These are phyloP conservation scores for Boechera divaricarpa DNA, from an alignment of 345 rosid species.

Conservation along the genomic window DNA sequence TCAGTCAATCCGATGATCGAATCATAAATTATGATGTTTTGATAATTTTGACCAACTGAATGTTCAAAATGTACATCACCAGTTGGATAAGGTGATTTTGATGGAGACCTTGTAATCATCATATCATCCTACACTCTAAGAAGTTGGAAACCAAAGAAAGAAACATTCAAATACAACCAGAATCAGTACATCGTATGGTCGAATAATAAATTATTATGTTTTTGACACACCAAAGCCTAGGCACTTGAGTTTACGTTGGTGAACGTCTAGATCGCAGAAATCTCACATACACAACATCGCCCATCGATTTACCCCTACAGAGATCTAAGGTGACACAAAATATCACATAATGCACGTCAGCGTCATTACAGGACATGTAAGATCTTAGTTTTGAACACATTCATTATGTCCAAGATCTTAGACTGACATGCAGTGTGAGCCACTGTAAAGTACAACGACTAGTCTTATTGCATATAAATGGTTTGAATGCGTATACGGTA, in stretches of 20 bases:
- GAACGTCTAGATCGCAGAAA: not conserved
- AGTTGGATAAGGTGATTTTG: not conserved
- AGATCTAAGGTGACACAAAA: not conserved
- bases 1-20: not conserved
- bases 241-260: not conserved
- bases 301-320: not conserved
- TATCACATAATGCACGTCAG: not conserved
- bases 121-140: not conserved
- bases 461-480: not conserved
- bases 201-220: slow-evolving; percentile 4
- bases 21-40: not conserved
- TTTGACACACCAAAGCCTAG: not conserved
- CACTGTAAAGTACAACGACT: not conserved
- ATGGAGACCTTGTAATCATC: slow-evolving; percentile 1
- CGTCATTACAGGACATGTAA: not conserved
- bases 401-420: not conserved
- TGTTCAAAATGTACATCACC: not conserved
- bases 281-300: not conserved
- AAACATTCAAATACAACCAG: not conserved
- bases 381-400: not conserved
- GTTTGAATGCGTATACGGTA: not conserved
- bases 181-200: not conserved
- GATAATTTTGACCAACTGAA: not conserved
- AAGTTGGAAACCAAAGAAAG: not conserved
- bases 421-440: not conserved